phyloP scores from a whole-genome alignment of 2,329 filamentous ascomycete genomes.

The Xylogone sp. region DNA sequence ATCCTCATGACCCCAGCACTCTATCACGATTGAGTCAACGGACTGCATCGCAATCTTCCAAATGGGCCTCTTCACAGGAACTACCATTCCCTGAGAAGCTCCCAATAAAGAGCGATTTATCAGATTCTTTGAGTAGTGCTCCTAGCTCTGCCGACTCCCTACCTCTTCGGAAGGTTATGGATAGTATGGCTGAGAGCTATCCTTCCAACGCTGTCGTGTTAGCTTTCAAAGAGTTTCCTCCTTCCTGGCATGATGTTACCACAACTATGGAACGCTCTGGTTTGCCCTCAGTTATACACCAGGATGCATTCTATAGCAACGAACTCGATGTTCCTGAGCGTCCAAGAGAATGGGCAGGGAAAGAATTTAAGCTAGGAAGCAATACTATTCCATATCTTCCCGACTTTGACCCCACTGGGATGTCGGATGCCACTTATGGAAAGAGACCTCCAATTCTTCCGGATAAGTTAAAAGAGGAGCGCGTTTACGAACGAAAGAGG shows the following conservation, averaged over 20 bases:
- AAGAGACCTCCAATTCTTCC: slow-evolving; percentile 41
- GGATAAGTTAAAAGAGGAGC: slow-evolving; percentile 49
- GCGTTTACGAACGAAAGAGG: slow-evolving; percentile 47
- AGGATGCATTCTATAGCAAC: slow-evolving; percentile 80
- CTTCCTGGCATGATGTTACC: slow-evolving; percentile 42
- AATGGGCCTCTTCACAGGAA: neutral
- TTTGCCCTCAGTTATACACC: slow-evolving; percentile 70
- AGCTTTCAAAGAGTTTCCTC: slow-evolving; percentile 35
- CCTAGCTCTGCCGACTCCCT: neutral
- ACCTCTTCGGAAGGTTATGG: neutral
- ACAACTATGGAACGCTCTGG: slow-evolving; percentile 54
- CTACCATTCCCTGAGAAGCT: neutral
- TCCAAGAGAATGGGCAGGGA: slow-evolving; percentile 78
- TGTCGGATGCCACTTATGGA: slow-evolving; percentile 52
- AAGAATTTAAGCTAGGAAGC: slow-evolving; percentile 75
- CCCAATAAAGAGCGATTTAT: neutral
- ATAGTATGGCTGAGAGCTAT: neutral
- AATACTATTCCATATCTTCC: slow-evolving; percentile 76
- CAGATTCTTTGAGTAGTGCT: neutral
- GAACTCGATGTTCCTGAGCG: slow-evolving; percentile 78
- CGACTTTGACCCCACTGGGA: slow-evolving; percentile 65
- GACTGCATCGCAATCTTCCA: slow-evolving; percentile 45
- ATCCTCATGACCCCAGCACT: slow-evolving; percentile 63
- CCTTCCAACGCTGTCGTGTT: slow-evolving; percentile 19
- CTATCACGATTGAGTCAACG: slow-evolving; percentile 64